A percentile compares a stretch with the other conserved stretches of the same genome.
phyloP scores from a whole-genome alignment of 306 rosid genomes.

The Vicia sativa region DNA sequence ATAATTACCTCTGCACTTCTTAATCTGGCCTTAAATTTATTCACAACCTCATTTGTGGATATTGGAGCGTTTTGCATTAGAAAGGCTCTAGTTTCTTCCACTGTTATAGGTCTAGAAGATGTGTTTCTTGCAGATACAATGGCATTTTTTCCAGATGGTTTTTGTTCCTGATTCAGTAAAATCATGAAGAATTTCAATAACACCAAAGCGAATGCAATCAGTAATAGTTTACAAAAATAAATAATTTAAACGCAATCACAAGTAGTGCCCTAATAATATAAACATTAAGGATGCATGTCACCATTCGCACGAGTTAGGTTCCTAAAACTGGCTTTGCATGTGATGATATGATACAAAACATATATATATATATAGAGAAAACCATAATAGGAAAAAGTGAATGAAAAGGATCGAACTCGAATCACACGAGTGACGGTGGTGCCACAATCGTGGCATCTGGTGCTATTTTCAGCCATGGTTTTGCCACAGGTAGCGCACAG shows the following conservation, averaged over 20 bases:
- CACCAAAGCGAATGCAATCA: conserved; percentile 14
- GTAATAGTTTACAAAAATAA: background rate
- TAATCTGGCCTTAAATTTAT: conserved; percentile 79
- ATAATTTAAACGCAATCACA: too few species aligned
- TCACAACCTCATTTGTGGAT: conserved; percentile 84
- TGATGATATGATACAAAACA: too few species aligned
- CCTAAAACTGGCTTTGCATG: too few species aligned
- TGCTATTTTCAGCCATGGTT: conserved; percentile 72
- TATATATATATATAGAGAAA: background rate
- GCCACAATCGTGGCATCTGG: conserved; percentile 78
- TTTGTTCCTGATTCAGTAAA: conserved; percentile 58
- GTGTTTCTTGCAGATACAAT: conserved; percentile 47
- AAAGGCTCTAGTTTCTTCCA: conserved; percentile 88
- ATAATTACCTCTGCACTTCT: conserved; percentile 71
- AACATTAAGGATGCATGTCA: too few species aligned
- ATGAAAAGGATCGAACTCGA: conserved; percentile 52
- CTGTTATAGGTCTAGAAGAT: conserved; percentile 80
- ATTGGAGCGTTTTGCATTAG: conserved; percentile 75
- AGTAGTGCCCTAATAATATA: background rate
- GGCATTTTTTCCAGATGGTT: too few species aligned
- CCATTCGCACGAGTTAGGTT: background rate
- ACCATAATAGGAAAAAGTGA: background rate
- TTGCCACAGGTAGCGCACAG: conserved; percentile 83
- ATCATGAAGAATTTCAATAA: conserved; percentile 29
- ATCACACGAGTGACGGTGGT: conserved; percentile 71